These are phyloP conservation scores for Tillandsia fasciculata DNA, from an alignment of 176 grass and related monocot species.

Conservation along the genomic window DNA sequence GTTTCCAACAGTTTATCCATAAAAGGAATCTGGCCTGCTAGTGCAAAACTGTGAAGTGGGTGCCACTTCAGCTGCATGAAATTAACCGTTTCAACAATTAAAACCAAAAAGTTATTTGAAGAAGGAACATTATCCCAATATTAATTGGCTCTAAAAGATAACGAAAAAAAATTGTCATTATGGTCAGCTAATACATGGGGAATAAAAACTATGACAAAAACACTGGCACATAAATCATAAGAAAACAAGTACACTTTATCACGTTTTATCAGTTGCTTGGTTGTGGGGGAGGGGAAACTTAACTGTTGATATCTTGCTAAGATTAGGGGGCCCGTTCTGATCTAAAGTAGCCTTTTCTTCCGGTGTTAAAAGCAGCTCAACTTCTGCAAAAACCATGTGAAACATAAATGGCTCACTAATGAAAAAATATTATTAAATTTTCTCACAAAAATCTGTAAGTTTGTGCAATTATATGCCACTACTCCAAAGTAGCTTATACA, in stretches of 20 bases:
- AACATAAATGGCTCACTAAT: background rate
- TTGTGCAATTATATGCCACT: background rate
- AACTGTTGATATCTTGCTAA: slow-evolving; percentile 72
- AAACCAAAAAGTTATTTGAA: slow-evolving; percentile 1
- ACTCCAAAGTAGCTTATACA: too few relatives aligned
- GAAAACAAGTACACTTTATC: too few relatives aligned
- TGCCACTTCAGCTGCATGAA: slow-evolving; percentile 80
- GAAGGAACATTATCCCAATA: background rate
- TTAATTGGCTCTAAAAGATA: background rate
- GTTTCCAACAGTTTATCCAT: slow-evolving; percentile 74
- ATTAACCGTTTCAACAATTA: slow-evolving; percentile 7
- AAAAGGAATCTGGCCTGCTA: slow-evolving; percentile 71
- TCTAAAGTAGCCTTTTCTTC: slow-evolving; percentile 80
- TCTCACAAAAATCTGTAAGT: background rate
- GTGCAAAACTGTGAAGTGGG: slow-evolving; percentile 50
- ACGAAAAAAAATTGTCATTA: too few relatives aligned
- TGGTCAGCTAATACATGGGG: too few relatives aligned
- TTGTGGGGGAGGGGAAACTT: slow-evolving; percentile 15
- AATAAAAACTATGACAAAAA: too few relatives aligned
- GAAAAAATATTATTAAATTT: background rate
- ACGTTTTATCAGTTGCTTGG: slow-evolving; percentile 1
- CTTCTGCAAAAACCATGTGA: slow-evolving; percentile 37
- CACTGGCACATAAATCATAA: too few relatives aligned
- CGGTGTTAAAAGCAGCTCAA: slow-evolving; percentile 63
- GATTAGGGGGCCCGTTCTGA: slow-evolving; percentile 32